These are phyloP conservation scores for Apiotrichum brassicae DNA, from an alignment of 1,284 basidiomycete genomes.

Conservation along the genomic window DNA sequence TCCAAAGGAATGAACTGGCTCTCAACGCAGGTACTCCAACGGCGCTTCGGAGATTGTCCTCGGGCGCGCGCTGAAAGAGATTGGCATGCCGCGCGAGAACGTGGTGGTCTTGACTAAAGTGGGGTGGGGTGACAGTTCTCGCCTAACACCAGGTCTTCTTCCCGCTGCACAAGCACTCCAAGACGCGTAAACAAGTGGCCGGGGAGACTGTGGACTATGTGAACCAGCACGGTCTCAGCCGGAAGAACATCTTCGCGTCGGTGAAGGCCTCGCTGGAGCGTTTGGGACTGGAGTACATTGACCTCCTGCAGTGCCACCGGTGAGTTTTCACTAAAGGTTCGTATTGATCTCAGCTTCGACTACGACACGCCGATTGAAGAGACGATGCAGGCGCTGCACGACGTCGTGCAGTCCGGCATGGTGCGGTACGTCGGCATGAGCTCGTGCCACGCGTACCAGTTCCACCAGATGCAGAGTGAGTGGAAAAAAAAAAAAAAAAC, in stretches of 20 bases:
- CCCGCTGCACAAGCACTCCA: conserved; percentile 11
- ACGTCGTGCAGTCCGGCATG: conserved; percentile 59
- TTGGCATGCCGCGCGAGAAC: conserved; percentile 63
- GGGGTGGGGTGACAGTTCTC: too few species aligned
- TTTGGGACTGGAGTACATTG: conserved; percentile 64
- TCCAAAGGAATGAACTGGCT: background rate
- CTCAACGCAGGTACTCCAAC: conserved; percentile 49
- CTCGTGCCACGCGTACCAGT: conserved; percentile 46
- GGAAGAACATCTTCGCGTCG: conserved; percentile 60
- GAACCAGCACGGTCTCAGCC: conserved; percentile 50
- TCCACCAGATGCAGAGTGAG: conserved; percentile 46
- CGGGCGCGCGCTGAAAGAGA: conserved; percentile 70
- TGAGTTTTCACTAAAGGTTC: background rate
- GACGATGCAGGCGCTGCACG: conserved; percentile 65
- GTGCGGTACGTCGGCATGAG: conserved; percentile 65
- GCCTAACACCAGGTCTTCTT: conserved; percentile 16
- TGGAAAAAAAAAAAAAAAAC: too few species aligned
- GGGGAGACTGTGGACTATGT: conserved; percentile 21
- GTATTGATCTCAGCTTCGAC: conserved; percentile 49
- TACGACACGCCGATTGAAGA: conserved; percentile 55
- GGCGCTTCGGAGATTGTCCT: conserved; percentile 58
- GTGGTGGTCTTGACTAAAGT: conserved; percentile 76
- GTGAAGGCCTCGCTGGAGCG: conserved; percentile 60
- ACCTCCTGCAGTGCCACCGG: conserved; percentile 56
- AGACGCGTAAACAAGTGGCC: conserved; percentile 3